Conservation (phyloP, 2,329 filamentous ascomycete species). For the Trichoderma citrinoviride region DNA sequence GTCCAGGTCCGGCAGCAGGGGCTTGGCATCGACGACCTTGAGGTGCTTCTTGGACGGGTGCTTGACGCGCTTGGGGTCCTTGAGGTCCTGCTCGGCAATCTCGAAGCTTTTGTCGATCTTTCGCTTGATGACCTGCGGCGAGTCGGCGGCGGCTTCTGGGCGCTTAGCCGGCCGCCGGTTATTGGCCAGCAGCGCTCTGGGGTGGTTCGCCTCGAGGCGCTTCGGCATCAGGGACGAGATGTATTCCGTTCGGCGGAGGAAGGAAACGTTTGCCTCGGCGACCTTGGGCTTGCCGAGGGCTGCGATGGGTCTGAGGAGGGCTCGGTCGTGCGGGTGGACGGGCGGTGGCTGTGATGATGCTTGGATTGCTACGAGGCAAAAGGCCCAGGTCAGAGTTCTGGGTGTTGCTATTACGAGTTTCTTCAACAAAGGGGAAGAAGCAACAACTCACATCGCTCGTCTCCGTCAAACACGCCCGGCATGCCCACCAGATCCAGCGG, state of each 20-base stretch:
- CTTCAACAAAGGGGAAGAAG: background rate
- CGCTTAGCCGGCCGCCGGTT: slow-evolving; percentile 45
- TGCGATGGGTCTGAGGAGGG: slow-evolving; percentile 77
- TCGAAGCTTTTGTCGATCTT: slow-evolving; percentile 65
- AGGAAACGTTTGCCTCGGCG: slow-evolving; percentile 77
- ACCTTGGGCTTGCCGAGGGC: slow-evolving; percentile 81
- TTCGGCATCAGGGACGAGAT: slow-evolving; percentile 65
- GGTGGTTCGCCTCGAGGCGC: slow-evolving; percentile 46
- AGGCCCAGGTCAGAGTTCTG: slow-evolving; percentile 10
- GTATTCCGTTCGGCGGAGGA: slow-evolving; percentile 94
- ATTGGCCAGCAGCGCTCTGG: slow-evolving; percentile 38
- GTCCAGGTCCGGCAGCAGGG: slow-evolving; percentile 63
- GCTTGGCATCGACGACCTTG: slow-evolving; percentile 58
- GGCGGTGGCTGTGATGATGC: slow-evolving; percentile 67
- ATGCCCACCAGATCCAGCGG: slow-evolving; percentile 92
- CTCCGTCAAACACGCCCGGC: slow-evolving; percentile 90
- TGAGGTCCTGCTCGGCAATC: slow-evolving; percentile 51
- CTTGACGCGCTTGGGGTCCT: slow-evolving; percentile 52
- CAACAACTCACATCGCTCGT: slow-evolving; percentile 72
- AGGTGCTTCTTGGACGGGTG: slow-evolving; percentile 59
- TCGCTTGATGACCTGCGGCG: slow-evolving; percentile 63
- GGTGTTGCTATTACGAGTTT: too few relatives aligned
- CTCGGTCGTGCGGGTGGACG: slow-evolving; percentile 79
- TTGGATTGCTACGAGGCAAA: slow-evolving; percentile 65
- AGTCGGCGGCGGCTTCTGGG: slow-evolving; percentile 58